Percentiles rank a stretch among this genome's conserved stretches.
phyloP scores from a whole-genome alignment of 1,284 basidiomycete genomes.

The Cryptococcus sp. region DNA sequence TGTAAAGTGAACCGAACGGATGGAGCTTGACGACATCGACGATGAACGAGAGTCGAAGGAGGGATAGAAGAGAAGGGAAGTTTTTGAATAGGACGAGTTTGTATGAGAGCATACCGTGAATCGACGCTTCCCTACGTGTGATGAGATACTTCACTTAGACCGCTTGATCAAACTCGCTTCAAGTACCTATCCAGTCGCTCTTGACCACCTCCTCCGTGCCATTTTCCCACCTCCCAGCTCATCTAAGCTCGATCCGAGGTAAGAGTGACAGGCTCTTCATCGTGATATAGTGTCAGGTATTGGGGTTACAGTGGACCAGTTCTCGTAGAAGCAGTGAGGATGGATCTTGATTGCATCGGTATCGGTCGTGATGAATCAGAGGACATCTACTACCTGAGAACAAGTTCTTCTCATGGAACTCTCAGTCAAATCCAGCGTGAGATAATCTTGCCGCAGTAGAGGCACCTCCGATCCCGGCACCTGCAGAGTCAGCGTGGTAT shows the following conservation, averaged over 20 bases:
- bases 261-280: conserved; percentile 49
- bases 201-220: conserved; percentile 52
- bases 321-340: conserved; percentile 52
- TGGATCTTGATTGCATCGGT: conserved; percentile 48
- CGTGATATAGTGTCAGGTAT: conserved; percentile 51
- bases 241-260: conserved; percentile 49
- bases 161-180: conserved; percentile 16
- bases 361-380: conserved; percentile 51
- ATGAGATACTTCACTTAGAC: conserved; percentile 5
- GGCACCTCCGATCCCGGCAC: conserved; percentile 52
- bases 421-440: conserved; percentile 50
- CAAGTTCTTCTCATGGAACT: conserved; percentile 50
- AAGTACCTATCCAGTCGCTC: conserved; percentile 34
- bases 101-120: conserved; percentile 46
- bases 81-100: conserved; percentile 51
- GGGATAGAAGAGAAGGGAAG: conserved; percentile 48
- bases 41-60: conserved; percentile 49
- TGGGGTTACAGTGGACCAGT: conserved; percentile 50
- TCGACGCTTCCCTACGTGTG: conserved; percentile 34
- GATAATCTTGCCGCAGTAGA: conserved; percentile 51
- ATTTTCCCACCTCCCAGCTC: conserved; percentile 50
- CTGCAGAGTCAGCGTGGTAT: conserved; percentile 21
- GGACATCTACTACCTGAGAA: conserved; percentile 54
- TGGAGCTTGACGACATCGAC: conserved; percentile 45
- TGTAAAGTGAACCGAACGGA: conserved; percentile 45